Conservation (phyloP, 83 land plant genomes). For the Isoetes engelmannii region DNA sequence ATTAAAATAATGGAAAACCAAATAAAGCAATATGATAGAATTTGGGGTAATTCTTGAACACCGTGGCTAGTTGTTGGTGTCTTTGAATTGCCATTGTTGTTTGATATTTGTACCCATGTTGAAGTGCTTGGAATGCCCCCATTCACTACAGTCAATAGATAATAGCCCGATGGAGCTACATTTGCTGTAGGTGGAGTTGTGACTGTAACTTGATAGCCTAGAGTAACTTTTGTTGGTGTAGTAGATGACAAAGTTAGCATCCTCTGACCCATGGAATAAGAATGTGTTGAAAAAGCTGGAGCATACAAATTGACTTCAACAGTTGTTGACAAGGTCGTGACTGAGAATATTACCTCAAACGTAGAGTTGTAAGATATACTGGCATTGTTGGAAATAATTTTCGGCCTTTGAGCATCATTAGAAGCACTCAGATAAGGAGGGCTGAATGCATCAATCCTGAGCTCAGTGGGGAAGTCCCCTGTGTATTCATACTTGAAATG, state of each 20-base stretch:
- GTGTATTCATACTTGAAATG: not conserved
- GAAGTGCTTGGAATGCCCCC: conserved; percentile 32
- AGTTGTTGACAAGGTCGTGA: not conserved
- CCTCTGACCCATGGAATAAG: conserved; percentile 10
- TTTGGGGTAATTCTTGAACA: no score
- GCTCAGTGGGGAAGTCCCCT: not conserved
- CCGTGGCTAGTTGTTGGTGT: no score
- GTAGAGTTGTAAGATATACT: not conserved
- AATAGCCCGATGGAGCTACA: conserved; percentile 46
- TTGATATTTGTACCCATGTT: conserved; percentile 14
- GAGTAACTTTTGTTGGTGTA: no score
- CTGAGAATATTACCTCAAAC: not conserved
- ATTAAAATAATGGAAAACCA: no score
- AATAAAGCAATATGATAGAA: no score
- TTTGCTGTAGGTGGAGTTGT: conserved; percentile 24
- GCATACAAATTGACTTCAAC: not conserved
- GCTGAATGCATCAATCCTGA: not conserved
- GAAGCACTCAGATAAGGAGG: not conserved
- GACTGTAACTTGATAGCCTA: no score
- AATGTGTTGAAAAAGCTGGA: not conserved
- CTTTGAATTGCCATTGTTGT: no score
- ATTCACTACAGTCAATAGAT: conserved; percentile 37
- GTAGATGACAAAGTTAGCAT: not conserved
- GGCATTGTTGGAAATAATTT: not conserved
- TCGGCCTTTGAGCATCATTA: not conserved